Conservation (phyloP, 148 eudicot genomes). For the Linanthus parryae region DNA sequence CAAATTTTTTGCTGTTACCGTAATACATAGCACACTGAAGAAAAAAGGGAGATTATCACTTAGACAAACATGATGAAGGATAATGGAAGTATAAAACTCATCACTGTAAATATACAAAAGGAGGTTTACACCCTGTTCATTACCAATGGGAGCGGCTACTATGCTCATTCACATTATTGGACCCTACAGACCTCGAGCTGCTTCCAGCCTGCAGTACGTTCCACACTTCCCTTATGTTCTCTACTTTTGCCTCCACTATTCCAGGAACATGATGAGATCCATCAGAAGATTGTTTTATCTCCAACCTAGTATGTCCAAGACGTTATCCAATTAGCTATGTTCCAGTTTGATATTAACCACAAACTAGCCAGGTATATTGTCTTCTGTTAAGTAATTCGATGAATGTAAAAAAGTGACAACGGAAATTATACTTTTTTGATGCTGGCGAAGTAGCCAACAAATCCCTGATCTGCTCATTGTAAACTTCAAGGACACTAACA, state of each 20-base stretch:
- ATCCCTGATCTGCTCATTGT: slow-evolving; percentile 94
- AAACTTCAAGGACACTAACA: slow-evolving; percentile 94
- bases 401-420: background rate
- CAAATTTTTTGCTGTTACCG: slow-evolving; percentile 72
- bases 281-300: slow-evolving; percentile 86
- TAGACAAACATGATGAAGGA: background rate
- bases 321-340: background rate
- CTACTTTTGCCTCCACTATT: slow-evolving; percentile 78
- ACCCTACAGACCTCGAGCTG: slow-evolving; percentile 86
- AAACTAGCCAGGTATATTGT: background rate
- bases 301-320: slow-evolving; percentile 41
- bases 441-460: slow-evolving; percentile 52
- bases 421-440: slow-evolving; percentile 49
- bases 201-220: slow-evolving; percentile 80
- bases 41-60: slow-evolving; percentile 1
- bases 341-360: background rate
- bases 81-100: background rate
- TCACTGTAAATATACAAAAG: background rate
- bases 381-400: slow-evolving; percentile 1
- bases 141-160: slow-evolving; percentile 99
- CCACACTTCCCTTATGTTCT: slow-evolving; percentile 71
- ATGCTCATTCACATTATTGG: slow-evolving; percentile 91
- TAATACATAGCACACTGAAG: slow-evolving; percentile 74
- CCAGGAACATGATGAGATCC: slow-evolving; percentile 88
- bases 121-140: background rate